A percentile compares a stretch with the other conserved stretches of the same genome.
Conservation (phyloP, 2,329 filamentous ascomycete genomes). For the Colletotrichum shisoi region DNA sequence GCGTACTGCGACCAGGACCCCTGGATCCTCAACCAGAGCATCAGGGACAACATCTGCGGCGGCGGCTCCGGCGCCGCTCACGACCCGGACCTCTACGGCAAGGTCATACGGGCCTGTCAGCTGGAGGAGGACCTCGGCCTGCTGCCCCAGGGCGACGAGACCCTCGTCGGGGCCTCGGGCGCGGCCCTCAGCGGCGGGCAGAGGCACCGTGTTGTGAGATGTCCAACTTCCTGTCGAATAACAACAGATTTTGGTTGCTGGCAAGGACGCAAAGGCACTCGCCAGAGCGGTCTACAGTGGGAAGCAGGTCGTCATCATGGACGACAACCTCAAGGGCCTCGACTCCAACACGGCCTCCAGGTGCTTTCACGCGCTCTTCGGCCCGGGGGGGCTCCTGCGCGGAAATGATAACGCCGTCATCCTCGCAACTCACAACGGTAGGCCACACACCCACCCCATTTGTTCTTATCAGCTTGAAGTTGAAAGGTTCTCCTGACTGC, state of each 20-base stretch:
- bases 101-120: slow-evolving; percentile 39
- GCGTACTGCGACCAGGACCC: slow-evolving; percentile 45
- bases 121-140: slow-evolving; percentile 13
- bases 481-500: neutral
- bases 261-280: neutral
- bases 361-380: slow-evolving; percentile 24
- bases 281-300: slow-evolving; percentile 30
- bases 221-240: neutral
- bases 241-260: neutral
- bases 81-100: slow-evolving; percentile 46
- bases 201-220: slow-evolving; percentile 24
- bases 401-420: slow-evolving; percentile 51
- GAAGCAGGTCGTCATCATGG: slow-evolving; percentile 27
- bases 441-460: no score
- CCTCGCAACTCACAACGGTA: slow-evolving; percentile 50
- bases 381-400: slow-evolving; percentile 43
- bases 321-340: slow-evolving; percentile 30
- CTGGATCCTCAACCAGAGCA: slow-evolving; percentile 45
- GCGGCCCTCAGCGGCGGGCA: slow-evolving; percentile 30
- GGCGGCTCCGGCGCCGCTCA: neutral
- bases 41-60: slow-evolving; percentile 38
- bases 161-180: slow-evolving; percentile 17
- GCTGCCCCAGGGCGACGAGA: slow-evolving; percentile 7
- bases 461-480: no score
- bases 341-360: slow-evolving; percentile 24